A percentile compares a stretch with the other conserved stretches of the same genome.
Evolutionary conservation across 129 eudicot species (phyloP).

Genomic region (Centaurea solstitialis): DNA sequence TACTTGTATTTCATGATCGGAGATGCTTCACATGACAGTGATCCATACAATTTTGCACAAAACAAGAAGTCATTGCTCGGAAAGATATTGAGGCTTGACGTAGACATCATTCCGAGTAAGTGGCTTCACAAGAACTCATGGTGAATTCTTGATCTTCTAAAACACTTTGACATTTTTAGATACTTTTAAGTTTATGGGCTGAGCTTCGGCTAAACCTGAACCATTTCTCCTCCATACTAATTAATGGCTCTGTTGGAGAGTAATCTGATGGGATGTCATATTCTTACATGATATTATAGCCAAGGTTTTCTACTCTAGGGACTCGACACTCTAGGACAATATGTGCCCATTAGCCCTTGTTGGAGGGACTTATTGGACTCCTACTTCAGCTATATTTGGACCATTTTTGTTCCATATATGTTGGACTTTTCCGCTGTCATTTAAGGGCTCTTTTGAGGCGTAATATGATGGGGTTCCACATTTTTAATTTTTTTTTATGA

Average conservation of each 20-base stretch:
- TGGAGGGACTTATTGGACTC: no score
- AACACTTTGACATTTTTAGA: not conserved
- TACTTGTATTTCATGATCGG: constrained; percentile 81
- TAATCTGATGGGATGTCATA: no score
- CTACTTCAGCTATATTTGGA: no score
- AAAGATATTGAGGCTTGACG: constrained; percentile 78
- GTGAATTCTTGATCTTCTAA: not conserved
- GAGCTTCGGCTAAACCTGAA: not conserved
- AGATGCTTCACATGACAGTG: constrained; percentile 64
- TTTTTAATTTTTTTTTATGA: not conserved
- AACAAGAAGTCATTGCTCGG: constrained; percentile 88
- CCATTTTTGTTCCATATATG: no score
- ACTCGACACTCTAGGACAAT: no score
- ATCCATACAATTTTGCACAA: constrained; percentile 79
- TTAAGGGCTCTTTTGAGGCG: no score
- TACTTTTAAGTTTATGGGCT: not conserved
- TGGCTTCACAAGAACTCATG: not conserved
- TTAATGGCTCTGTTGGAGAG: no score
- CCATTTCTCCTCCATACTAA: not conserved
- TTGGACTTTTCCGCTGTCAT: no score
- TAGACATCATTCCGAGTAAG: constrained; percentile 73
- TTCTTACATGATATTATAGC: no score
- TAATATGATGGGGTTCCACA: not conserved
- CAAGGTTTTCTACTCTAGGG: no score
- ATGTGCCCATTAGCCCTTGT: no score